These are phyloP conservation scores for Arthroderma sp. DNA, from an alignment of 2,329 filamentous ascomycete genomes.

Conservation along the genomic window DNA sequence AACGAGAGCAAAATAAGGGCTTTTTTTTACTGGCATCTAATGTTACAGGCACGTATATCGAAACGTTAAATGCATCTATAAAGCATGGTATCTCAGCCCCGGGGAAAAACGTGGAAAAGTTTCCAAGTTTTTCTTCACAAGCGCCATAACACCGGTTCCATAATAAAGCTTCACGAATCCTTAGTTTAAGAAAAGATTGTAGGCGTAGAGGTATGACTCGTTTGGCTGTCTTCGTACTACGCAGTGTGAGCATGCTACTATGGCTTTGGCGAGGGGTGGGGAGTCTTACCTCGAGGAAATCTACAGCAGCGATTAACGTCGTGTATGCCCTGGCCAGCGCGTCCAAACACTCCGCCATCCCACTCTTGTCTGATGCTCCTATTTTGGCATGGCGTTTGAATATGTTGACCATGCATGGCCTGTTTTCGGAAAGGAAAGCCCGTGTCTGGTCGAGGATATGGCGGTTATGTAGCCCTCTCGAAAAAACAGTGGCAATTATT, in stretches of 20 bases:
- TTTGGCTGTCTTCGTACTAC: constrained; percentile 31
- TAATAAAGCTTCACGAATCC: too few species aligned
- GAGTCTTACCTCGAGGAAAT: constrained; percentile 68
- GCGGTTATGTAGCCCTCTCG: constrained; percentile 67
- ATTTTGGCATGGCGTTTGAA: constrained; percentile 83
- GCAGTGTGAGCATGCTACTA: not conserved
- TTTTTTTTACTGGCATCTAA: too few species aligned
- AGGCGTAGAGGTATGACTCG: constrained; percentile 14
- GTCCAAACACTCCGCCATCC: constrained; percentile 50
- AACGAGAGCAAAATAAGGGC: too few species aligned
- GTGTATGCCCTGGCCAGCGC: constrained; percentile 78
- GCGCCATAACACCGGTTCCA: too few species aligned
- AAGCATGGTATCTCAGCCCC: too few species aligned
- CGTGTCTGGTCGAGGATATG: constrained; percentile 59
- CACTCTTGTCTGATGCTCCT: constrained; percentile 36
- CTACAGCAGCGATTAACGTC: constrained; percentile 67
- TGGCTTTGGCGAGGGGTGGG: not conserved
- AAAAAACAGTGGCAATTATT: constrained; percentile 67
- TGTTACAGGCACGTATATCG: too few species aligned
- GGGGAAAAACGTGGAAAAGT: too few species aligned
- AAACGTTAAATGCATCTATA: too few species aligned
- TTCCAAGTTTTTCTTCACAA: too few species aligned
- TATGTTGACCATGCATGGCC: constrained; percentile 71
- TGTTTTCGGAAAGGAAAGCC: constrained; percentile 68
- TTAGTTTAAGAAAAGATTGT: constrained; percentile 22